Percentiles rank a stretch among this genome's conserved stretches.
Evolutionary conservation across 1,284 basidiomycete genomes (phyloP).

Genomic region (Erythrobasidium hasegawianum): DNA sequence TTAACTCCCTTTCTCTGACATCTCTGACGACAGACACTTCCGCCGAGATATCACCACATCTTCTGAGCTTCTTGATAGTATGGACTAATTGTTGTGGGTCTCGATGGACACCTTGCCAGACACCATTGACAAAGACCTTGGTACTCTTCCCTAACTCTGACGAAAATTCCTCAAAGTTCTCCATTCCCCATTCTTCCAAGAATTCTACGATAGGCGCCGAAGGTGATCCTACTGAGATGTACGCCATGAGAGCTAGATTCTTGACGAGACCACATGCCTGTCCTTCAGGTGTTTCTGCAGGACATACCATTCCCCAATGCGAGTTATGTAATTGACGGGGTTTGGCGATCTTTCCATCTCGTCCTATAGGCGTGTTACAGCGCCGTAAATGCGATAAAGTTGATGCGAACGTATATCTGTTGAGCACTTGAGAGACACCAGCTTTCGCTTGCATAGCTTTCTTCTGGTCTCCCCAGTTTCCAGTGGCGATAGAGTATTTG

Average conservation of each 20-base stretch:
- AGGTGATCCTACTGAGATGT: conserved; percentile 94
- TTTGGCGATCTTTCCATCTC: conserved; percentile 98
- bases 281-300: conserved; percentile 98
- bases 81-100: conserved; percentile 88
- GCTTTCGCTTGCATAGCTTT: conserved; percentile 97
- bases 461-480: conserved; percentile 99
- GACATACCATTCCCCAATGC: conserved; percentile 99
- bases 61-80: conserved; percentile 84
- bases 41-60: conserved; percentile 91
- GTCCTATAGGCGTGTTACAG: conserved; percentile 95
- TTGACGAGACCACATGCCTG: conserved; percentile 99
- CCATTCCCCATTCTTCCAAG: conserved; percentile 95
- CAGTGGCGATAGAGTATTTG: conserved; percentile 96
- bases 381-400: conserved; percentile 96
- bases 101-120: conserved; percentile 99
- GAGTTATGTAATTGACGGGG: conserved; percentile 99
- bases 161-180: conserved; percentile 84
- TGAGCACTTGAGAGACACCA: conserved; percentile 97
- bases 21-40: conserved; percentile 97
- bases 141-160: conserved; percentile 79
- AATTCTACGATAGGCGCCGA: conserved; percentile 97
- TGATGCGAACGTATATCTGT: conserved; percentile 97
- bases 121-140: conserved; percentile 98
- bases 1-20: conserved; percentile 89
- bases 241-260: conserved; percentile 95